Conservation (phyloP, 139 green algal genomes). For the Zygnema cylindricum region DNA sequence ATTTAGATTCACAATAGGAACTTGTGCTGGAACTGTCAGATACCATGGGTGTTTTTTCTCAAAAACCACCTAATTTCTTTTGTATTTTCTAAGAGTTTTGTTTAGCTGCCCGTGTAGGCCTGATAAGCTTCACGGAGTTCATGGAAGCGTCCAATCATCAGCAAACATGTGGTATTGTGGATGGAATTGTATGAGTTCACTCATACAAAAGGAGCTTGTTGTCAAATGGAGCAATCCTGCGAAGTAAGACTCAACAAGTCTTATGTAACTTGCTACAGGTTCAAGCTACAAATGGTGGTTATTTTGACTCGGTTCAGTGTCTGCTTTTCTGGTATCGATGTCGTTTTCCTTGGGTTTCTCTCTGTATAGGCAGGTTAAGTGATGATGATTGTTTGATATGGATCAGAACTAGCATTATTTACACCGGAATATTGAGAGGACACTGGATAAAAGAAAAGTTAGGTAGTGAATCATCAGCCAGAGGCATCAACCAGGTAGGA, state of each 20-base stretch:
- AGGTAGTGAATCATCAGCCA: not conserved
- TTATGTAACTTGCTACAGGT: not conserved
- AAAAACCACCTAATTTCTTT: not conserved
- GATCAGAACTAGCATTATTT: not conserved
- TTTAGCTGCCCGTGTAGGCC: no score
- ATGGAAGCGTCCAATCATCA: not conserved
- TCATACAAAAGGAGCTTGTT: conserved; percentile 18
- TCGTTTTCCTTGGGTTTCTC: not conserved
- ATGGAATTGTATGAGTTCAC: not conserved
- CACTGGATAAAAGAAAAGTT: not conserved
- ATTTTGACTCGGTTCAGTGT: not conserved
- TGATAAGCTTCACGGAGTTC: not conserved
- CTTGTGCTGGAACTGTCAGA: not conserved
- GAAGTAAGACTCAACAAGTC: not conserved
- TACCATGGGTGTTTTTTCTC: not conserved
- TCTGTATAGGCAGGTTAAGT: no score
- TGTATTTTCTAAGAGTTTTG: not conserved
- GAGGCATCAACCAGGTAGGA: not conserved
- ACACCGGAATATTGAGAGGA: not conserved
- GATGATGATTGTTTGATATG: no score
- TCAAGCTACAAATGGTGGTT: not conserved
- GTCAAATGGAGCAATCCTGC: conserved; percentile 7
- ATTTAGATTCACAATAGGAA: not conserved
- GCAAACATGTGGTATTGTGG: not conserved
- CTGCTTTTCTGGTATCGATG: not conserved